These are phyloP conservation scores for Geotrichum australiense DNA, from an alignment of 1,139 yeast species.

Conservation along the genomic window DNA sequence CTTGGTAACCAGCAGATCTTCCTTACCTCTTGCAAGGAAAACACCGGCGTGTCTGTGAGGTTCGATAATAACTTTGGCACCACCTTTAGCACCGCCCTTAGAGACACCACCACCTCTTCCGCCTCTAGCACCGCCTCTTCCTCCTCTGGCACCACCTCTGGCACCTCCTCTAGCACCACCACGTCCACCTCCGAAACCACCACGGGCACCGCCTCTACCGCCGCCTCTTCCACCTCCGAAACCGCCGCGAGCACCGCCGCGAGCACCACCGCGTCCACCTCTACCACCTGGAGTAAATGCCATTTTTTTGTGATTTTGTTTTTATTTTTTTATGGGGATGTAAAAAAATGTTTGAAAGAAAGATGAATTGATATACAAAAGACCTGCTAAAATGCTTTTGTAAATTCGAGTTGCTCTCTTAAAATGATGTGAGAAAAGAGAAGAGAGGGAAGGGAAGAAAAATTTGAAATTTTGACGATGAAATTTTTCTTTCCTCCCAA, in stretches of 20 bases:
- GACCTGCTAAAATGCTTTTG: not conserved
- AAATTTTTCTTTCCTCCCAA: constrained; percentile 6
- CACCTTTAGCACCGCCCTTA: constrained; percentile 73
- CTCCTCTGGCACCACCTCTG: constrained; percentile 35
- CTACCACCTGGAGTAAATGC: constrained; percentile 31
- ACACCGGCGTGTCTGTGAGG: constrained; percentile 20
- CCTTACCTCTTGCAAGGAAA: constrained; percentile 58
- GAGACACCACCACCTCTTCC: constrained; percentile 47
- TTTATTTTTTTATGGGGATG: not conserved
- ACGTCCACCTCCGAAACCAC: constrained; percentile 27
- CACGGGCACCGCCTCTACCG: constrained; percentile 29
- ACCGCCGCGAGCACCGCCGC: constrained; percentile 32
- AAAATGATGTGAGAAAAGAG: constrained; percentile 1
- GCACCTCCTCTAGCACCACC: constrained; percentile 31
- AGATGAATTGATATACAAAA: not conserved
- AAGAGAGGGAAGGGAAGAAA: constrained; percentile 1
- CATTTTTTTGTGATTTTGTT: too few relatives aligned
- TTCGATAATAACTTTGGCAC: constrained; percentile 93
- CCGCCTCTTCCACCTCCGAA: constrained; percentile 38
- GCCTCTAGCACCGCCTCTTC: constrained; percentile 39
- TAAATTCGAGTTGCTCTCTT: constrained; percentile 1
- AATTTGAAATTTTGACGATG: constrained; percentile 3
- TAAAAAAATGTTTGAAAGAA: not conserved
- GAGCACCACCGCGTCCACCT: constrained; percentile 33
- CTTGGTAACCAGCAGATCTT: constrained; percentile 94